A percentile compares a stretch with the other conserved stretches of the same genome.
Conservation (phyloP, 805 yeast species). For the Spathaspora arborariae region DNA sequence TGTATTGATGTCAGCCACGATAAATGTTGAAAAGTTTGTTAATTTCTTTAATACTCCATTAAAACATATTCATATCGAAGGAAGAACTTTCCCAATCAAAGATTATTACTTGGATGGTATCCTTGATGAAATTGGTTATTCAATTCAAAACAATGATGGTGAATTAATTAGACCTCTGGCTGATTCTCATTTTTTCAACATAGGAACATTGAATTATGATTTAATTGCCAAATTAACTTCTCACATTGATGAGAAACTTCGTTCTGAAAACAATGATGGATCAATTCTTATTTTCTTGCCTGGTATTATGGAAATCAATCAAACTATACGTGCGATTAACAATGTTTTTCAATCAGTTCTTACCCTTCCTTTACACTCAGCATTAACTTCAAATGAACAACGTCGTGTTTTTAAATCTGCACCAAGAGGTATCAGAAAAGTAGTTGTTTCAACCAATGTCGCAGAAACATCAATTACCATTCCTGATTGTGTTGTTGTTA, state of each 20-base stretch:
- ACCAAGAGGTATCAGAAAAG: slow-evolving; percentile 57
- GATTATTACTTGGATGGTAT: slow-evolving; percentile 73
- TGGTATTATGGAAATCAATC: slow-evolving; percentile 83
- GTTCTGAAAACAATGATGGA: slow-evolving; percentile 44
- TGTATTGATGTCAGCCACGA: slow-evolving; percentile 92
- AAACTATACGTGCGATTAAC: slow-evolving; percentile 45
- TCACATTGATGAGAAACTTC: slow-evolving; percentile 49
- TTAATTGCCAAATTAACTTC: slow-evolving; percentile 56
- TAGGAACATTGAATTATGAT: slow-evolving; percentile 72
- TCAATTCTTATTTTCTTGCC: slow-evolving; percentile 84
- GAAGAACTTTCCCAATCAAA: slow-evolving; percentile 88
- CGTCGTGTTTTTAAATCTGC: slow-evolving; percentile 63
- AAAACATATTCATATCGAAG: slow-evolving; percentile 80
- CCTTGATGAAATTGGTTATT: slow-evolving; percentile 53
- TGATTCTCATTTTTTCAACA: slow-evolving; percentile 59
- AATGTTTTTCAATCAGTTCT: slow-evolving; percentile 16
- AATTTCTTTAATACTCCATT: slow-evolving; percentile 53
- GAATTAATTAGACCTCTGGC: slow-evolving; percentile 53
- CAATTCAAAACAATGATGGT: slow-evolving; percentile 38
- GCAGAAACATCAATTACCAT: slow-evolving; percentile 98
- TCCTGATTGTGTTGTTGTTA: slow-evolving; percentile 88
- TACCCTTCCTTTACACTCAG: slow-evolving; percentile 84
- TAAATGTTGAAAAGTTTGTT: slow-evolving; percentile 64
- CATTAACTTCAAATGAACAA: slow-evolving; percentile 79
- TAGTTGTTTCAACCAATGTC: slow-evolving; percentile 86